Evolutionary conservation across 225 moss, liverwort and hornwort species (phyloP).

Genomic region (Physcomitrium patens): DNA sequence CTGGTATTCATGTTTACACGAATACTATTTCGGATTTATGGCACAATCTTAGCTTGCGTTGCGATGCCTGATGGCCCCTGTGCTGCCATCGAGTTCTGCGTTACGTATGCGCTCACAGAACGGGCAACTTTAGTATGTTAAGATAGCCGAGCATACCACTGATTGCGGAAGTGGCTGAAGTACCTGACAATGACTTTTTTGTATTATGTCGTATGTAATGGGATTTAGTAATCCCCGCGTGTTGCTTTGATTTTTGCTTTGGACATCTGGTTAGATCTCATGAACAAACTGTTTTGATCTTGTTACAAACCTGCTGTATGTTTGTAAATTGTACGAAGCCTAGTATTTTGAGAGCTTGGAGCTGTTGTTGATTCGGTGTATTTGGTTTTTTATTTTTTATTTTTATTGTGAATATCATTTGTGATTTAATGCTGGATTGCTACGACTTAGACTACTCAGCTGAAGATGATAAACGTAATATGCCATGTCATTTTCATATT

Average conservation of each 20-base stretch:
- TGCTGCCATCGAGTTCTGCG: conserved; percentile 21
- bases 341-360: background rate
- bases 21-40: conserved; percentile 14
- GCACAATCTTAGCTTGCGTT: conserved; percentile 16
- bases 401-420: too few species aligned
- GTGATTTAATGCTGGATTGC: too few species aligned
- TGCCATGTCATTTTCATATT: too few species aligned
- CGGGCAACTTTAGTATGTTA: conserved; percentile 27
- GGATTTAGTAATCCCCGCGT: conserved; percentile 6
- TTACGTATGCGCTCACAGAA: conserved; percentile 32
- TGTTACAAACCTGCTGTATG: conserved; percentile 7
- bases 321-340: background rate
- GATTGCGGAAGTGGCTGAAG: conserved; percentile 55
- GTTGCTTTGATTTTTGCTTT: conserved; percentile 33
- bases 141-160: conserved; percentile 50
- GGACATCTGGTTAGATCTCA: background rate
- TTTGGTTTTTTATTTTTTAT: too few species aligned
- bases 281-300: background rate
- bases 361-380: background rate
- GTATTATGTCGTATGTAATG: conserved; percentile 9
- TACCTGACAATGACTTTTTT: conserved; percentile 28
- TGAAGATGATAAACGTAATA: too few species aligned
- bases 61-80: conserved; percentile 42
- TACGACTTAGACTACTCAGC: too few species aligned
- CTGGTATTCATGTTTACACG: conserved; percentile 20